phyloP scores from a whole-genome alignment of 805 yeast species.

The Hermanozyma aechmeae region DNA sequence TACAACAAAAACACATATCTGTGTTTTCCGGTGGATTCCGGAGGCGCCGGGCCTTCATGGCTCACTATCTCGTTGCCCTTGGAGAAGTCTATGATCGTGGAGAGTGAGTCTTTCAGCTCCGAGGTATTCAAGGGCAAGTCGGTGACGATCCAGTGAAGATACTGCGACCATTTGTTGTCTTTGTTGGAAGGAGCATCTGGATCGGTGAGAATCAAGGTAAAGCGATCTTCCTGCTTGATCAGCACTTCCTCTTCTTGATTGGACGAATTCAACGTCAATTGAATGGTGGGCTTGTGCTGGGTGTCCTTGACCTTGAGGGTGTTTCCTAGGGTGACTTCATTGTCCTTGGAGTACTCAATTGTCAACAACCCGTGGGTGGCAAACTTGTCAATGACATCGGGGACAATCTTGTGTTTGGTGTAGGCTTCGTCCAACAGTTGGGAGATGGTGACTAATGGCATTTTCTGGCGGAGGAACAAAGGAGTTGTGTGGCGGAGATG shows the following conservation, averaged over 20 bases:
- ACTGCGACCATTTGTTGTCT: slow-evolving; percentile 86
- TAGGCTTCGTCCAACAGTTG: slow-evolving; percentile 45
- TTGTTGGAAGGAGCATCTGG: slow-evolving; percentile 88
- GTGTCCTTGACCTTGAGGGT: slow-evolving; percentile 55
- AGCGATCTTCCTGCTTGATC: slow-evolving; percentile 39
- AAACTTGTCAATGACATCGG: slow-evolving; percentile 43
- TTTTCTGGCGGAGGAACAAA: slow-evolving; percentile 9
- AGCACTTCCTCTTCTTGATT: slow-evolving; percentile 33
- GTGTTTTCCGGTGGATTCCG: slow-evolving; percentile 76
- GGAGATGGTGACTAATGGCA: slow-evolving; percentile 43
- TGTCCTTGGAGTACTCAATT: slow-evolving; percentile 46
- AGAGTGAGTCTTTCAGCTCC: slow-evolving; percentile 9
- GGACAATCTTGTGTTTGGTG: slow-evolving; percentile 39
- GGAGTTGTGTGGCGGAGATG: too few species aligned
- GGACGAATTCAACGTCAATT: slow-evolving; percentile 50
- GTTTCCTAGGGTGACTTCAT: slow-evolving; percentile 75
- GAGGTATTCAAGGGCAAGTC: slow-evolving; percentile 39
- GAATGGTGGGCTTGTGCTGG: slow-evolving; percentile 56
- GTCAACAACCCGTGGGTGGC: slow-evolving; percentile 49
- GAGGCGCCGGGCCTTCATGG: slow-evolving; percentile 87
- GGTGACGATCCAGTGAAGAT: slow-evolving; percentile 60
- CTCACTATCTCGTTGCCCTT: slow-evolving; percentile 36
- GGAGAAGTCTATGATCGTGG: slow-evolving; percentile 23
- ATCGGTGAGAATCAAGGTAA: slow-evolving; percentile 75
- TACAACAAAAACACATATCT: slow-evolving; percentile 73